Evolutionary conservation across 169 alveolate species (phyloP).

Genomic region (Cryptosporidium xiaoi): DNA sequence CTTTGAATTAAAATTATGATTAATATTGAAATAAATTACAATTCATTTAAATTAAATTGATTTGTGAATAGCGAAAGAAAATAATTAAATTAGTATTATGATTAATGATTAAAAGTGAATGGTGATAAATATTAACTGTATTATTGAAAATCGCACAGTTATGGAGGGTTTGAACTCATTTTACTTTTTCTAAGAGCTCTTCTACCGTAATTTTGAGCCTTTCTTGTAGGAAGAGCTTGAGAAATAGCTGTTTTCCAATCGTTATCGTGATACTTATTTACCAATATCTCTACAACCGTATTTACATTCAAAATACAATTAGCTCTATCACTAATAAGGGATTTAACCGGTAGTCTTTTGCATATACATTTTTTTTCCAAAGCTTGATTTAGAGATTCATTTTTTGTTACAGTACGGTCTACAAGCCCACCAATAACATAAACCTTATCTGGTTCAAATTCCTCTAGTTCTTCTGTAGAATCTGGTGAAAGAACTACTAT

Average conservation of each 20-base stretch:
- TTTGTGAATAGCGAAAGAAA: too few relatives aligned
- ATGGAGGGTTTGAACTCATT: too few relatives aligned
- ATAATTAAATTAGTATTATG: too few relatives aligned
- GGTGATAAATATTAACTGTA: too few relatives aligned
- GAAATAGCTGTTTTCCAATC: constrained; percentile 74
- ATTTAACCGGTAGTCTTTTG: constrained; percentile 76
- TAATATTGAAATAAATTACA: too few relatives aligned
- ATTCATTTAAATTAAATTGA: too few relatives aligned
- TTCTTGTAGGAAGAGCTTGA: constrained; percentile 48
- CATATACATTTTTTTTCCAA: constrained; percentile 73
- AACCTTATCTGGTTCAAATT: constrained; percentile 77
- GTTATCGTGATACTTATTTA: constrained; percentile 68
- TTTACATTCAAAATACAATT: constrained; percentile 80
- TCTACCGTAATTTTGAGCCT: constrained; percentile 68
- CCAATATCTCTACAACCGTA: constrained; percentile 78
- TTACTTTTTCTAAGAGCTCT: constrained; percentile 41
- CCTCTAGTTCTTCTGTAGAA: constrained; percentile 77
- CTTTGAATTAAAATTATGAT: too few relatives aligned
- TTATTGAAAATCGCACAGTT: too few relatives aligned
- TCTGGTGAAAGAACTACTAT: constrained; percentile 81
- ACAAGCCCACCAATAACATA: constrained; percentile 79
- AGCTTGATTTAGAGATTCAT: constrained; percentile 75
- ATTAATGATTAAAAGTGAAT: too few relatives aligned
- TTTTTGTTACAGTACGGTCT: constrained; percentile 79
- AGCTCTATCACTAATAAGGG: constrained; percentile 71